Percentiles rank a stretch among this genome's conserved stretches.
These are phyloP conservation scores for Fusarium praegraminearum DNA, from an alignment of 2,329 filamentous ascomycete species.

Conservation along the genomic window DNA sequence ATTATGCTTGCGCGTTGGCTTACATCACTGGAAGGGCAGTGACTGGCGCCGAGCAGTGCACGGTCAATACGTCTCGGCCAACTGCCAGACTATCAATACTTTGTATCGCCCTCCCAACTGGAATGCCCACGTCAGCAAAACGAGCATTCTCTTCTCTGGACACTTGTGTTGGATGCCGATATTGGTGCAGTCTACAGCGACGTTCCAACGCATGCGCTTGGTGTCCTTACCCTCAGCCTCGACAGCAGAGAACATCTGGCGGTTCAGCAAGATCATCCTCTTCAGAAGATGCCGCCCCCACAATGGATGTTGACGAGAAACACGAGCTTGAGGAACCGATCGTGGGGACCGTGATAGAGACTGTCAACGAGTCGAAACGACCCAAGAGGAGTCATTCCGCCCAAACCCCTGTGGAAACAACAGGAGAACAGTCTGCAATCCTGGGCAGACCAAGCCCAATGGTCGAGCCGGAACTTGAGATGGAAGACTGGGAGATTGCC, in stretches of 20 bases:
- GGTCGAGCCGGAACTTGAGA: conserved; percentile 46
- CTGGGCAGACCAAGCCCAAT: conserved; percentile 4
- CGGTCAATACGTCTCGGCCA: conserved; percentile 14
- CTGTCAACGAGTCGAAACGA: background rate
- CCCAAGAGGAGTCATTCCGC: background rate
- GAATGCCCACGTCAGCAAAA: conserved; percentile 34
- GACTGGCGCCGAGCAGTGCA: conserved; percentile 37
- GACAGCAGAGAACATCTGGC: background rate
- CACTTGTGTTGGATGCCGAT: conserved; percentile 51
- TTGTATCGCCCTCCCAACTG: conserved; percentile 47
- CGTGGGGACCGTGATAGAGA: background rate
- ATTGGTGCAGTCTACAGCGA: conserved; percentile 45
- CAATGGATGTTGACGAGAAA: conserved; percentile 21
- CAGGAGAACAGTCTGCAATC: background rate
- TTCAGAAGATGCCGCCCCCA: background rate
- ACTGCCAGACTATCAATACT: conserved; percentile 41
- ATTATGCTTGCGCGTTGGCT: conserved; percentile 50
- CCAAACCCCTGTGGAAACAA: background rate
- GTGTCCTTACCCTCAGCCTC: conserved; percentile 1
- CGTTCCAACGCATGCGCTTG: conserved; percentile 48
- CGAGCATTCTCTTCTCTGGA: conserved; percentile 34
- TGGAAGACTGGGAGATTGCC: conserved; percentile 61
- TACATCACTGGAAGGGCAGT: conserved; percentile 50
- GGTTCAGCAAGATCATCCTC: conserved; percentile 10
- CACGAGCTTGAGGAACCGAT: conserved; percentile 1